Evolutionary conservation across 371 early-diverging fungal genomes (phyloP).

Genomic region (Amoeboradix gromovi): DNA sequence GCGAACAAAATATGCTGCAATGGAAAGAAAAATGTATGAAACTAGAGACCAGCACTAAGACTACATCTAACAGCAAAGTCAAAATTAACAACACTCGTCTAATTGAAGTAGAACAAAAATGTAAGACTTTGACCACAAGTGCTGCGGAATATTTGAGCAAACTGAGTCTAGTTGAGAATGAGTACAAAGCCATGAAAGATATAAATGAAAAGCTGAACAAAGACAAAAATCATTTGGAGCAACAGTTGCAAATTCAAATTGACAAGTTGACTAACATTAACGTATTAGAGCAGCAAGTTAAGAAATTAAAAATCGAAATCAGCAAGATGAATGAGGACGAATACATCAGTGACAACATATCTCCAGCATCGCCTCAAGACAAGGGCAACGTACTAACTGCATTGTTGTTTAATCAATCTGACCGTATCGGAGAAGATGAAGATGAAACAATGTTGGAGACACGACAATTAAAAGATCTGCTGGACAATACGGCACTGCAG

Average conservation of each 20-base stretch:
- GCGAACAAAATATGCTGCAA: not conserved
- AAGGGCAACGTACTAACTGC: not conserved
- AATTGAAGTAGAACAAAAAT: not conserved
- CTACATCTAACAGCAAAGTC: not conserved
- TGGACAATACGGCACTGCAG: not conserved
- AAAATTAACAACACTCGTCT: not conserved
- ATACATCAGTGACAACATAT: not conserved
- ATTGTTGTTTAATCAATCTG: not conserved
- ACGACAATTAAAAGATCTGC: not conserved
- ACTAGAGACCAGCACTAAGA: not conserved
- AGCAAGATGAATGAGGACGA: not conserved
- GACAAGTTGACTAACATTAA: not conserved
- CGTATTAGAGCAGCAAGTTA: not conserved
- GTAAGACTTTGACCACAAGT: not conserved
- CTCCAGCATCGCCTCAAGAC: not conserved
- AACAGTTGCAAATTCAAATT: not conserved
- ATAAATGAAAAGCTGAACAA: not conserved
- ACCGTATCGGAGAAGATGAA: not conserved
- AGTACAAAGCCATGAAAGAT: not conserved
- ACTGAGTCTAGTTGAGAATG: not conserved
- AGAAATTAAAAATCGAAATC: not conserved
- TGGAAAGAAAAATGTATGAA: not conserved
- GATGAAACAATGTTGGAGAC: not conserved
- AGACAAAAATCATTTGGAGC: not conserved
- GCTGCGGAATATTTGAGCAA: not conserved